Percentiles rank a stretch among this genome's conserved stretches.
Conservation (phyloP, 208 protist species). For the Herpetomonas samuelpessoai region DNA sequence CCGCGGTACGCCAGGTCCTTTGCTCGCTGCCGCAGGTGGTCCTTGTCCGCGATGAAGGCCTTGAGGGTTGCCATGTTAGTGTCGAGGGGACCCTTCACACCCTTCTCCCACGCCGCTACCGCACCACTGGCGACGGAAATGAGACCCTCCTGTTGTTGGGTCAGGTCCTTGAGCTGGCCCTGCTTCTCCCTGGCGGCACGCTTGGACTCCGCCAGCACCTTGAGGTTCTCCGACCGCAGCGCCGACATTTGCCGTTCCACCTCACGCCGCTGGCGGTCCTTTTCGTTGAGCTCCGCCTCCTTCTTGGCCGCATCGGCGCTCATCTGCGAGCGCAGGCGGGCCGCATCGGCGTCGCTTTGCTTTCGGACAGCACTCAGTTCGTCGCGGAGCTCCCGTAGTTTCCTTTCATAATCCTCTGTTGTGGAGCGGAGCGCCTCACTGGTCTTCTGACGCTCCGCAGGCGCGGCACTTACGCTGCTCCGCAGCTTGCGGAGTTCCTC, state of each 20-base stretch:
- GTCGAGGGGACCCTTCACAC: constrained; percentile 6
- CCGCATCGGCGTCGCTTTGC: constrained; percentile 23
- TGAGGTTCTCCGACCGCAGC: constrained; percentile 32
- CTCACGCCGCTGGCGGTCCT: constrained; percentile 26
- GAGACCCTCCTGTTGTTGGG: constrained; percentile 21
- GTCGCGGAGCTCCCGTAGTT: constrained; percentile 10
- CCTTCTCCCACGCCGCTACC: constrained; percentile 7
- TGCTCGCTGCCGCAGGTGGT: constrained; percentile 16
- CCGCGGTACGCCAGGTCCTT: constrained; percentile 17
- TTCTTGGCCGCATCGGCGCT: constrained; percentile 17
- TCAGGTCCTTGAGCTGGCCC: constrained; percentile 19
- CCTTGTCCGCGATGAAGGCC: constrained; percentile 17
- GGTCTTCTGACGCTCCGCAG: constrained; percentile 29
- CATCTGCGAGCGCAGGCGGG: constrained; percentile 22
- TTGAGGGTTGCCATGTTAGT: constrained; percentile 22
- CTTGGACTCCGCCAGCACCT: constrained; percentile 17
- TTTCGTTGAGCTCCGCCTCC: constrained; percentile 22
- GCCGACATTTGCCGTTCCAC: constrained; percentile 31
- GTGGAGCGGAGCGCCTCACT: constrained; percentile 22
- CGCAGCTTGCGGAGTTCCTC: constrained; percentile 30
- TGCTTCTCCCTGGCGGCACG: constrained; percentile 17
- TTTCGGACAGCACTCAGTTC: constrained; percentile 21
- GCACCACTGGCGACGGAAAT: constrained; percentile 7
- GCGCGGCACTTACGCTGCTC: constrained; percentile 15
- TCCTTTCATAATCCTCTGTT: constrained; percentile 11